These are phyloP conservation scores for Ephemerocybe angulata DNA, from an alignment of 768 basidiomycete species.

Conservation along the genomic window DNA sequence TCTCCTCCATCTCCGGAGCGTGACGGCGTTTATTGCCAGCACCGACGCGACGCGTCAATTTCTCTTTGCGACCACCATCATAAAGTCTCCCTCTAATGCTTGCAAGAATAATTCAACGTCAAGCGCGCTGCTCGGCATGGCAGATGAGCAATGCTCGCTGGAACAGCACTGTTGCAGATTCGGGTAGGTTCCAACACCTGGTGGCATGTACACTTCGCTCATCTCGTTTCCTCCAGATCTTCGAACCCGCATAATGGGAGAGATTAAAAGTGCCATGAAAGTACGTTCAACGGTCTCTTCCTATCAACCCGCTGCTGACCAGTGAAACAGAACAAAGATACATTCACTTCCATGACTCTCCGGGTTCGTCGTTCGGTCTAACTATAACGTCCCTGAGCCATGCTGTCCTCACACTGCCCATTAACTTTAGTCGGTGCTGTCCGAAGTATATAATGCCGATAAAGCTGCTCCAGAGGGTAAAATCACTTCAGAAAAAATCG, in stretches of 20 bases:
- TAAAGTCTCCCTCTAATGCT: too few relatives aligned
- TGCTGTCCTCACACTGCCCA: neutral
- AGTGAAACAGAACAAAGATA: conserved; percentile 48
- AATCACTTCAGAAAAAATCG: conserved; percentile 45
- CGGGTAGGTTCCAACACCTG: neutral
- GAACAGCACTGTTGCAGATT: conserved; percentile 1
- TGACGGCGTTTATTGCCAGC: too few relatives aligned
- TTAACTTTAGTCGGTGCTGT: conserved; percentile 52
- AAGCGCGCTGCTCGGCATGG: neutral
- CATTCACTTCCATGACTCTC: conserved; percentile 51
- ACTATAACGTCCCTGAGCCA: neutral
- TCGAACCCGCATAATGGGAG: conserved; percentile 46
- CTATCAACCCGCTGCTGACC: neutral
- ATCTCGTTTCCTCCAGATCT: conserved; percentile 44
- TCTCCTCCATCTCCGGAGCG: neutral
- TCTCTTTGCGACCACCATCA: too few relatives aligned
- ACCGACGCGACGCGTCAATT: too few relatives aligned
- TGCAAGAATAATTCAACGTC: neutral
- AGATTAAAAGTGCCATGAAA: conserved; percentile 69
- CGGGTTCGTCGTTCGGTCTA: conserved; percentile 38
- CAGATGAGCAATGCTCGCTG: neutral
- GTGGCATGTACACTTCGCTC: neutral
- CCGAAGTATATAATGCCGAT: conserved; percentile 67
- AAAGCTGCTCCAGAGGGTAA: conserved; percentile 42
- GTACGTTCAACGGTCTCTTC: conserved; percentile 28